Evolutionary conservation across 129 eudicot species (phyloP), one percentile per base, ranked within the genome.

Genomic region (Chrysanthemum seticuspe): DNA sequence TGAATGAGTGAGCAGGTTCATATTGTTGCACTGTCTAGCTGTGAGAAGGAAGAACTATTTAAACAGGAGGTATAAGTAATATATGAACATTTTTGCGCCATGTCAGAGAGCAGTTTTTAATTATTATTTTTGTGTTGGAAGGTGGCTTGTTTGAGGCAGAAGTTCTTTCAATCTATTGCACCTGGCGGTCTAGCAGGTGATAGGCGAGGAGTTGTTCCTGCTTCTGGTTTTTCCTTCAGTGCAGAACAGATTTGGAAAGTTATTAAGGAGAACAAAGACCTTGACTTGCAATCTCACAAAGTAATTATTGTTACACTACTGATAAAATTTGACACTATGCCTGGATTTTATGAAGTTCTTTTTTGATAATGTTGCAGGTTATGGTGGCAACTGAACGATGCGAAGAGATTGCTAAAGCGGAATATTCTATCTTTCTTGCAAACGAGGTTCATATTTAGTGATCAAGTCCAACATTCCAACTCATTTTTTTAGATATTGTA

Each of bases 181-280:
- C 92, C 89, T 72, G 92, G 89, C 9, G 92, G 92, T 65, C 86
- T 86, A 62, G 90, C 88, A 25, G 96, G 88, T 62, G 96, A 86
- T 71, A 83, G 92, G 74, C 87, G 85, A 68, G 92, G 81, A 0
- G 92, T 82, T 10, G 90, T 89, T 75, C 92, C 92, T 76, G 92
- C 92, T 64, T 84, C 96, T 21, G 90, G 96, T 5, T 89, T 89
- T 87, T 85, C 90, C 49, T 84, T 80, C 65, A 87, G 88, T 72
- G 79, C 92, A 3, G 90, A 84, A 66, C 80, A 89, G 61, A 89
- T 89, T n/a, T 89, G 96, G 96, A 82, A 84, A 79, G 83, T 83
- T 68, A 89, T 89, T 10, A 89, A 82, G 76, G 92, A 89, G 81
- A 89, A 86, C 81, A 84, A 76, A 78, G 92, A 89, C 74, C 90